Conservation (phyloP, 176 grass and related monocot genomes). For the Puccinellia tenuiflora region DNA sequence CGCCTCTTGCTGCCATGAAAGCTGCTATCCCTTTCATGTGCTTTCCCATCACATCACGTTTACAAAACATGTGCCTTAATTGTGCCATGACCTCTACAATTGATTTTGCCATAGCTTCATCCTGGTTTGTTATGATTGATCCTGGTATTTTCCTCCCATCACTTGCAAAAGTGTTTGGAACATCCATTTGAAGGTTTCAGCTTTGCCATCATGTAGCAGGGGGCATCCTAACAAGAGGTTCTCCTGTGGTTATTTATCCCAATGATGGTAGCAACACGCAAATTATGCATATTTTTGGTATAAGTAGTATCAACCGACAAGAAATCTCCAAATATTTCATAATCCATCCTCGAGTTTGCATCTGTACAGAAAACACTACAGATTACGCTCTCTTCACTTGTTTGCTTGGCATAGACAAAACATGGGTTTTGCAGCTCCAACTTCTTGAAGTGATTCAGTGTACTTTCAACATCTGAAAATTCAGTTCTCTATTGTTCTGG, state of each 20-base stretch:
- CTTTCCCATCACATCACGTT: constrained; percentile 25
- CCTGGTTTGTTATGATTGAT: constrained; percentile 18
- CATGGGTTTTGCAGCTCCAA: constrained; percentile 1
- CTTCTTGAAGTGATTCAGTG: constrained; percentile 8
- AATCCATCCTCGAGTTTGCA: constrained; percentile 8
- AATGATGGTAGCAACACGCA: constrained; percentile 21
- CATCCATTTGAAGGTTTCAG: constrained; percentile 22
- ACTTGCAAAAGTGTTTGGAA: constrained; percentile 10
- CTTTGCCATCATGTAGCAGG: neutral
- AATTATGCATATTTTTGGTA: constrained; percentile 12
- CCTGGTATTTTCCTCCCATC: constrained; percentile 22
- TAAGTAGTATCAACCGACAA: constrained; percentile 21
- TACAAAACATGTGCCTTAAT: neutral
- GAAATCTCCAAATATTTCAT: constrained; percentile 24
- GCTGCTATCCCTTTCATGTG: neutral
- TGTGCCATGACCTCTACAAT: constrained; percentile 11
- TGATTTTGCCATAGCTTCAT: constrained; percentile 12
- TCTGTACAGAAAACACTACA: constrained; percentile 23
- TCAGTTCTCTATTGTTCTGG: neutral
- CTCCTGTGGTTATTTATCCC: constrained; percentile 21
- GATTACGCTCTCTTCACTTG: neutral
- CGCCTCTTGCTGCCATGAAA: neutral
- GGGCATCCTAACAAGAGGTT: constrained; percentile 12
- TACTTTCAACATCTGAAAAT: constrained; percentile 1
- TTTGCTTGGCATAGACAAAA: neutral